A percentile compares a stretch with the other conserved stretches of the same genome.
Conservation (phyloP, 306 rosid genomes). For the Hippophae rhamnoides region DNA sequence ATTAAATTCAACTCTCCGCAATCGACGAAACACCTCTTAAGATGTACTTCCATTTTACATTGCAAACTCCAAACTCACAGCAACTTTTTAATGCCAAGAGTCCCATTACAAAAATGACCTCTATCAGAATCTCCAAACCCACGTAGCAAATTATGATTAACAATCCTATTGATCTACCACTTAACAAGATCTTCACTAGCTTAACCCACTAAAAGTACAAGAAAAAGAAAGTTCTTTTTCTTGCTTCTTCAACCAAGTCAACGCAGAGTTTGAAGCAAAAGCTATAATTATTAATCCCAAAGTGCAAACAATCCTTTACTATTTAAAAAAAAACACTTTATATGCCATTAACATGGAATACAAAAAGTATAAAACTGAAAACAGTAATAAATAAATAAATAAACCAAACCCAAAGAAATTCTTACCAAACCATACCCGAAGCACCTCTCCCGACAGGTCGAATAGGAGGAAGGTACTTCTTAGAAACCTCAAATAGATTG, state of each 20-base stretch:
- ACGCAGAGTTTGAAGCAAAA: neutral
- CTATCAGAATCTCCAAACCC: neutral
- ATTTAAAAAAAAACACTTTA: neutral
- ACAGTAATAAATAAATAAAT: conserved; percentile 13
- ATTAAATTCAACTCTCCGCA: neutral
- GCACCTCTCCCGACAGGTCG: conserved; percentile 97
- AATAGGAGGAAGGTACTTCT: conserved; percentile 83
- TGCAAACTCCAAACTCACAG: neutral
- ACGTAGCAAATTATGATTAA: neutral
- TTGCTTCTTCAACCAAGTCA: conserved; percentile 5
- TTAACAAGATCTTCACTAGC: neutral
- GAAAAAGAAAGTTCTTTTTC: conserved; percentile 3
- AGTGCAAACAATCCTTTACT: neutral
- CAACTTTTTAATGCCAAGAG: conserved; percentile 1
- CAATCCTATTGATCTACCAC: neutral
- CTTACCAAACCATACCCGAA: conserved; percentile 90
- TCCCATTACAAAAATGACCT: conserved; percentile 1
- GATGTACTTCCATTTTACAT: neutral
- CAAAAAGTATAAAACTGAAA: neutral
- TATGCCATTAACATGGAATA: neutral
- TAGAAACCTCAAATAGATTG: conserved; percentile 79
- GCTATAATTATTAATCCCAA: neutral
- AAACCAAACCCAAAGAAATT: conserved; percentile 6
- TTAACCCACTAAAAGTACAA: neutral
- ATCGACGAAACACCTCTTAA: neutral